A percentile compares a stretch with the other conserved stretches of the same genome.
phyloP scores from a whole-genome alignment of 192 early-diverging fungal species.

The Backusella parvicylindrica region DNA sequence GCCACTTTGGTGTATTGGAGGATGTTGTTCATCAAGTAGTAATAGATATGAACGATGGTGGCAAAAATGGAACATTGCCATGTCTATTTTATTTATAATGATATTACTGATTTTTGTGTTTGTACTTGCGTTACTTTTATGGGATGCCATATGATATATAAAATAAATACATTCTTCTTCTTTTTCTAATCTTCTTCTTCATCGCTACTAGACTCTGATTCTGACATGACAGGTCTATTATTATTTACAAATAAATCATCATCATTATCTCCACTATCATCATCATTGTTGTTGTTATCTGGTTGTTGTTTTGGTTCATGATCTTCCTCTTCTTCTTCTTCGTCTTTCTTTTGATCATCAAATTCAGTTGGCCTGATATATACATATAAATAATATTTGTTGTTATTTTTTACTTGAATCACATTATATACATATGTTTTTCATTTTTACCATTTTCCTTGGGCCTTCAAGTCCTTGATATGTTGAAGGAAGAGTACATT shows the following conservation, averaged over 20 bases:
- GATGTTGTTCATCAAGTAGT: background rate
- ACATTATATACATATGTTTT: too few species aligned
- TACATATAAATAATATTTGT: background rate
- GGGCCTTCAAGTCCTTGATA: slow-evolving; percentile 62
- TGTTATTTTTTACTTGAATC: too few species aligned
- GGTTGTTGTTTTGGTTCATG: background rate
- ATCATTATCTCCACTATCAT: slow-evolving; percentile 30
- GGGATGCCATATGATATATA: background rate
- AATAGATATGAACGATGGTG: background rate
- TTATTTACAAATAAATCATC: slow-evolving; percentile 62
- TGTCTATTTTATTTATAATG: slow-evolving; percentile 9
- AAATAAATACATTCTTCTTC: background rate
- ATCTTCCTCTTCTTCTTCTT: slow-evolving; percentile 18
- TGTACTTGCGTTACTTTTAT: background rate
- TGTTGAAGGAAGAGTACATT: slow-evolving; percentile 72
- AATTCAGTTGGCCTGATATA: slow-evolving; percentile 26
- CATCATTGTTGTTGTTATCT: background rate
- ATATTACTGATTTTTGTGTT: background rate
- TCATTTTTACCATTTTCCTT: slow-evolving; percentile 58
- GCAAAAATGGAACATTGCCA: background rate
- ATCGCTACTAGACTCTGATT: slow-evolving; percentile 37
- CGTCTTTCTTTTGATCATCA: slow-evolving; percentile 7
- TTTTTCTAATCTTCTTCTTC: slow-evolving; percentile 6
- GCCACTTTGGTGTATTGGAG: slow-evolving; percentile 1
- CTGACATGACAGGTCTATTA: slow-evolving; percentile 50